Evolutionary conservation across 441 rosid genomes (phyloP).

Genomic region (Mallotus repandus): DNA sequence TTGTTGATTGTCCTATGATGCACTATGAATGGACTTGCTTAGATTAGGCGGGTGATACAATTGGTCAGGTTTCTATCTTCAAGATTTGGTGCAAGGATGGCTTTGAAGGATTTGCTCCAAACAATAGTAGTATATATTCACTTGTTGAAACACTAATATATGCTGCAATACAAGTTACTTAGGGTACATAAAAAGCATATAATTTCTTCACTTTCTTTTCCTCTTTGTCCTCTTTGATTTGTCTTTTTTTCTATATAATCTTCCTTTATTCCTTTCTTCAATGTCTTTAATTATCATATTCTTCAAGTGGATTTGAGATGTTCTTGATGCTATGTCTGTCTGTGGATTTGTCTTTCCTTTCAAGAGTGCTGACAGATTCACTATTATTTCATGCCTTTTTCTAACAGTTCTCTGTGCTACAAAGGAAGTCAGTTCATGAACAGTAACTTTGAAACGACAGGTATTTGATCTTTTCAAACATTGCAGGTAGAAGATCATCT

Average conservation of each 20-base stretch:
- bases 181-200: neutral
- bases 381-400: neutral
- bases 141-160: neutral
- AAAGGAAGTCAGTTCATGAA: neutral
- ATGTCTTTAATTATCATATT: neutral
- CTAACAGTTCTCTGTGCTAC: neutral
- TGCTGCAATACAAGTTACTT: neutral
- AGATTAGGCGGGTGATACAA: neutral
- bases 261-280: neutral
- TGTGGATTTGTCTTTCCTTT: neutral
- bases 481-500: conserved; percentile 26
- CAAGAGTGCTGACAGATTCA: neutral
- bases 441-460: neutral
- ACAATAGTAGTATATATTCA: neutral
- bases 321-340: neutral
- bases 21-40: neutral
- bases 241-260: too few relatives aligned
- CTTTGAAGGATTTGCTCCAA: neutral
- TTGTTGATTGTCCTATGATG: neutral
- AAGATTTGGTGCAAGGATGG: neutral
- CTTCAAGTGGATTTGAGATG: neutral
- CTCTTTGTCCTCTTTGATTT: neutral
- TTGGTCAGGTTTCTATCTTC: neutral
- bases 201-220: neutral
- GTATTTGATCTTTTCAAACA: conserved; percentile 3